Base-by-base conservation (phyloP, 2,329 filamentous ascomycete species). In the Diaporthe ilicicola region DNA sequence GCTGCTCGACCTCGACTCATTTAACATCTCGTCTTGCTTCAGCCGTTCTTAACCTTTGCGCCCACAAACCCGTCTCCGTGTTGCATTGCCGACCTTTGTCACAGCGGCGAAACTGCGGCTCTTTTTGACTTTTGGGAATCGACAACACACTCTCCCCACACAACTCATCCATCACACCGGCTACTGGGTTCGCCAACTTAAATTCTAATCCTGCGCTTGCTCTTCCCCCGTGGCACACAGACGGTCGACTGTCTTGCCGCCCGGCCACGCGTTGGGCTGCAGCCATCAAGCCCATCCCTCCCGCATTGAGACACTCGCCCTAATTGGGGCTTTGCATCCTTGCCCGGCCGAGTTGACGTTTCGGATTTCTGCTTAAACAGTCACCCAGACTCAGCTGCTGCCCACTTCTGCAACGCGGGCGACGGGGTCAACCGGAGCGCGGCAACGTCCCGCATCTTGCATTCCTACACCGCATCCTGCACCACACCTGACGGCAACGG, bases 331-430 rank as follows among this genome's bases (percentile, higher is more conserved):
- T 42, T 62, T 42, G 50, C 59, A 66, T 55, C 42, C 70, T 65
- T 54, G 53, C 55, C 53, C 51, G 59, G 59, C 54, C 59, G 59
- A 61, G 46, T 70, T 42, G 53, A 71, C 69, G 71, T 73, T 71
- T 73, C 71, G 70, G 50, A 65, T 59, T 37, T 19, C 59, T 64
- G 59, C 44, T 64, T 48, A 64, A 50, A 37, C 44, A 50, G 42
- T 50, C 59, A 50, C 29, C 64, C 34, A 51, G 17, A 39, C 51
- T 24, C 32, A 27, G 46, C 68, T 54, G 44, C 22, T 51, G 27
- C 66, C 68, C 66, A 59, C 62, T 51, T 71, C 56, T 69, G 70
- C 67, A 50, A 71, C 70, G 32, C 70, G 42, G 69, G 61, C 55
- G 42, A 59, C 70, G 32, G 53, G 46, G 54, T 67, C 4, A 34